Percentiles rank a stretch among this genome's conserved stretches.
phyloP scores from a whole-genome alignment of 1,139 yeast species.

The Blastobotrys malaysiensis region DNA sequence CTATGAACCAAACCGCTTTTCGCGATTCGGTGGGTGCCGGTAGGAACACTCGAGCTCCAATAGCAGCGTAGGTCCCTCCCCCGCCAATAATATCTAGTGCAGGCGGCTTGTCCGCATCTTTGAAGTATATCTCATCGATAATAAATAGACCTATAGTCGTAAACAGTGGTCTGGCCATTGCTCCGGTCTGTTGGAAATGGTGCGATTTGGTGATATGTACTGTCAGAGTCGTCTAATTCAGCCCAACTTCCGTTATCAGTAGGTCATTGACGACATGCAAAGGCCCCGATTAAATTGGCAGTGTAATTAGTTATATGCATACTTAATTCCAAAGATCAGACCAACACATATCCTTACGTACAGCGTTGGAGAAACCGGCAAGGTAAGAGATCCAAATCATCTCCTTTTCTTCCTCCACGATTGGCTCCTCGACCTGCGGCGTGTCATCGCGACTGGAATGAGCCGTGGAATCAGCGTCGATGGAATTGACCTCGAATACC shows the following conservation, averaged over 20 bases:
- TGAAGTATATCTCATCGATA: slow-evolving; percentile 76
- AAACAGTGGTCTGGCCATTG: slow-evolving; percentile 26
- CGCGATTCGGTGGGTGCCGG: slow-evolving; percentile 36
- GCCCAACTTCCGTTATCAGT: too few relatives aligned
- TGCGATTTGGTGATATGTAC: too few relatives aligned
- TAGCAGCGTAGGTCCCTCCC: slow-evolving; percentile 77
- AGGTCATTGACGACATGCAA: too few relatives aligned
- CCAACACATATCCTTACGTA: slow-evolving; percentile 82
- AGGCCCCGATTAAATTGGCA: too few relatives aligned
- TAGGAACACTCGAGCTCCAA: slow-evolving; percentile 64
- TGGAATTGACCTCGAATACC: slow-evolving; percentile 3
- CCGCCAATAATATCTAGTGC: slow-evolving; percentile 72
- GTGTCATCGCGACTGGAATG: not conserved
- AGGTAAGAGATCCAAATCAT: slow-evolving; percentile 84
- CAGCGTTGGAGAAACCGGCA: slow-evolving; percentile 95
- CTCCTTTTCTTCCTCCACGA: slow-evolving; percentile 4
- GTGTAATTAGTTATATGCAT: too few relatives aligned
- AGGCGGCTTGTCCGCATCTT: slow-evolving; percentile 37
- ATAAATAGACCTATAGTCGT: slow-evolving; percentile 84
- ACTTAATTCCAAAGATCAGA: slow-evolving; percentile 51
- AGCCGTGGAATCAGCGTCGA: not conserved
- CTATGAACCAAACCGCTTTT: slow-evolving; percentile 63
- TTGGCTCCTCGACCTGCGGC: not conserved
- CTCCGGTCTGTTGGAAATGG: not conserved
- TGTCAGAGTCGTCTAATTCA: too few relatives aligned